Evolutionary conservation across 1,284 basidiomycete genomes (phyloP), one percentile per base, ranked within the genome.

Genomic region (Ganoderma lingzhi): DNA sequence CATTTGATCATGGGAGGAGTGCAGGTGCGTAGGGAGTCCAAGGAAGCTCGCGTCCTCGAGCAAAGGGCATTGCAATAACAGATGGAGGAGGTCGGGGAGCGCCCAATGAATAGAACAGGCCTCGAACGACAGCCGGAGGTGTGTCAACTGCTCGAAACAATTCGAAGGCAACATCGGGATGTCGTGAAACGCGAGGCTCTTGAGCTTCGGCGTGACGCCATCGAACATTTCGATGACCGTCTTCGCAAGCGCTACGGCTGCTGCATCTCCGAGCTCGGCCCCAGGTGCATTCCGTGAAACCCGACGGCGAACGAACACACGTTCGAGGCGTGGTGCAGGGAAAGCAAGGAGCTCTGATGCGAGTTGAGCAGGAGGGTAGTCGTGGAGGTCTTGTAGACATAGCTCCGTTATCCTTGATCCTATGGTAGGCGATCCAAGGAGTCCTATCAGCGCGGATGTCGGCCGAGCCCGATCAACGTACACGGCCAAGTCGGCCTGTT

Each of bases 151-250:
- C 28, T 32, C 63, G 53, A 73, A 64, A n/a, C 19, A 23, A 30
- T 71, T 73, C 14, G 66, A 56, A 6, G 72, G 72, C 6, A 73
- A 48, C 45, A 73, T 62, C 12, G 72, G 72, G 6, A 73, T 53
- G 51, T 71, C 72, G 53, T 71, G 68, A 32, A 73, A 48, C 23
- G 67, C 65, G 32, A 73, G 58, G 9, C 42, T 63, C 53, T 51
- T 62, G 32, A 73, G 62, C 17, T 30, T 63, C 19, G 72, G 72
- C 10, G 70, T 64, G 28, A 53, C 28, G 6, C 70, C 72, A 10
- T 42, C 10, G 62, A 70, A 73, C 15, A 73, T 35, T 30, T 67
- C 65, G 32, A 68, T 56, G 9, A 59, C 45, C 8, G 63, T 30
- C 9, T 60, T 41, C 12, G 35, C 15, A n/a, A 17, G 45, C 28